Conservation (phyloP, 129 eudicot genomes). For the Tanacetum coccineum region DNA sequence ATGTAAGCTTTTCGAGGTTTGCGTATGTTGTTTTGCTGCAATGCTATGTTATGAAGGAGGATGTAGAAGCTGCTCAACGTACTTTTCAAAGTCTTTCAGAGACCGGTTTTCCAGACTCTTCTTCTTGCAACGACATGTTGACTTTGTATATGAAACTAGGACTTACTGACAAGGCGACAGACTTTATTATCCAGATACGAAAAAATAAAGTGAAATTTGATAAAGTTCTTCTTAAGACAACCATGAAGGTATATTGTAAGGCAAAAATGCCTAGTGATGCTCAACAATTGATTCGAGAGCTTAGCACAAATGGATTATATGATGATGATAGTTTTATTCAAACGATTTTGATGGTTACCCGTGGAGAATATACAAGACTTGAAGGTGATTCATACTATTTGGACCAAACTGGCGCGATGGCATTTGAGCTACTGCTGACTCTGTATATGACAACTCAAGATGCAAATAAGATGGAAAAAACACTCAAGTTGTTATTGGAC, state of each 20-base stretch:
- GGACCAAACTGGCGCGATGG: slow-evolving; percentile 32
- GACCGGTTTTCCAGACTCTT: slow-evolving; percentile 63
- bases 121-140: slow-evolving; percentile 66
- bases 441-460: slow-evolving; percentile 48
- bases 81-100: slow-evolving; percentile 59
- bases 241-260: slow-evolving; percentile 63
- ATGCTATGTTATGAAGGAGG: slow-evolving; percentile 67
- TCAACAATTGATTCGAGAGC: slow-evolving; percentile 53
- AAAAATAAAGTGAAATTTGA: slow-evolving; percentile 61
- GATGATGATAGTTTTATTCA: slow-evolving; percentile 40
- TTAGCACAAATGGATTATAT: slow-evolving; percentile 31
- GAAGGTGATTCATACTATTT: slow-evolving; percentile 23
- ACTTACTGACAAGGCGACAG: slow-evolving; percentile 56
- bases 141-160: slow-evolving; percentile 56
- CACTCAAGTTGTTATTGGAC: slow-evolving; percentile 43
- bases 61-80: slow-evolving; percentile 60
- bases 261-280: slow-evolving; percentile 60
- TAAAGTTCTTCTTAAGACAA: slow-evolving; percentile 61
- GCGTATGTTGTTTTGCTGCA: slow-evolving; percentile 62
- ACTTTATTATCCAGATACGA: slow-evolving; percentile 49
- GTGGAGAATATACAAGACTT: slow-evolving; percentile 32
- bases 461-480: slow-evolving; percentile 36
- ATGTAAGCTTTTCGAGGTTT: slow-evolving; percentile 56
- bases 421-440: slow-evolving; percentile 55
- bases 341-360: slow-evolving; percentile 40